Evolutionary conservation across 169 alveolate genomes (phyloP).

Genomic region (Plasmodium billcollinsi): DNA sequence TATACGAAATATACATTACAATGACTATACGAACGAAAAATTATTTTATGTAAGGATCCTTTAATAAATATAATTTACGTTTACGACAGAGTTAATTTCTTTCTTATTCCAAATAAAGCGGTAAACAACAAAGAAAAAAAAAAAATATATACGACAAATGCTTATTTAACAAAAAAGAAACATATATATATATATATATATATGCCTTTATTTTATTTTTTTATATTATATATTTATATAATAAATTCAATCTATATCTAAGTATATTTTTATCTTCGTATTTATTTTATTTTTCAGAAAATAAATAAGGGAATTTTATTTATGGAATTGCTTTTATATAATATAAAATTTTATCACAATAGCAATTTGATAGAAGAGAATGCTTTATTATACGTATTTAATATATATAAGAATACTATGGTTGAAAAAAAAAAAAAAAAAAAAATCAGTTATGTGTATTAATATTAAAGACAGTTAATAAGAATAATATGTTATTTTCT

Average conservation of each 20-base stretch:
- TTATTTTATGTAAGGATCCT: slow-evolving; percentile 59
- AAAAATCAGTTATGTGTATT: slow-evolving; percentile 17
- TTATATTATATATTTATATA: neutral
- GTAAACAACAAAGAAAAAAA: slow-evolving; percentile 4
- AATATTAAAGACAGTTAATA: slow-evolving; percentile 12
- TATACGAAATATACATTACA: slow-evolving; percentile 36
- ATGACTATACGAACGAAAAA: slow-evolving; percentile 44
- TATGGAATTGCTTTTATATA: slow-evolving; percentile 53
- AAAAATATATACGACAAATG: neutral
- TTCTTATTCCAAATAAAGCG: slow-evolving; percentile 13
- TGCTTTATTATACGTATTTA: slow-evolving; percentile 15
- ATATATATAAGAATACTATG: slow-evolving; percentile 23
- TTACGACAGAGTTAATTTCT: slow-evolving; percentile 33
- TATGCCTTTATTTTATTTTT: neutral
- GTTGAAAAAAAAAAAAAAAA: slow-evolving; percentile 22
- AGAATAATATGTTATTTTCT: neutral
- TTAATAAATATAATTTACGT: slow-evolving; percentile 47
- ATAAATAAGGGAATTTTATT: slow-evolving; percentile 20
- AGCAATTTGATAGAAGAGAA: slow-evolving; percentile 21
- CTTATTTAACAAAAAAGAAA: too few relatives aligned
- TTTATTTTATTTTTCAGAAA: slow-evolving; percentile 9
- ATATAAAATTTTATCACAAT: slow-evolving; percentile 27
- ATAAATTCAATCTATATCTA: neutral
- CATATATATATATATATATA: neutral
- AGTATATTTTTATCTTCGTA: neutral